Evolutionary conservation across 805 yeast genomes (phyloP), one percentile per base, ranked within the genome.

Genomic region (Ogataea ganodermae): DNA sequence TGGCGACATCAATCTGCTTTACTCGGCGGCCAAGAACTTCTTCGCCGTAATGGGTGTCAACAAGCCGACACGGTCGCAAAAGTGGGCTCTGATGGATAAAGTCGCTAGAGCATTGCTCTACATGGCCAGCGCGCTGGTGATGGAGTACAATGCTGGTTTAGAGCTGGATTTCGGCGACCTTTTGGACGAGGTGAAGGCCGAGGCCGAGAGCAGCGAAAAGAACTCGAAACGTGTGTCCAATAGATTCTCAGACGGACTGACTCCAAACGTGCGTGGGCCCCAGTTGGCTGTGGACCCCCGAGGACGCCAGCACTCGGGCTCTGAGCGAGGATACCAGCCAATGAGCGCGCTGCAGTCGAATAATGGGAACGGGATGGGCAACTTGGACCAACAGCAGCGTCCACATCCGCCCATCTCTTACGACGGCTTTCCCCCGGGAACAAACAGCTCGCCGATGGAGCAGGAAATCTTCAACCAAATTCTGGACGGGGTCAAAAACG

Each of bases 1-100:
- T n/a, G 36, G 44, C 7, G 69, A 67, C 48, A 44, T 67, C 9
- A 38, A 55, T n/a, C 46, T 60, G 33, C 36, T 68, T 48, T 46
- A 63, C 22, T 36, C 41, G 8, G 50, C 55, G 2, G 31, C 58
- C 6, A 50, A 38, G 12, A 26, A 48, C 9, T 61, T 54, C 46
- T 56, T 60, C 32, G 35, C 49, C 3, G 46, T 42, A 9, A 46
- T 46, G 46, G 38, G 48, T 4, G 20, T 16, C 7, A n/a, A 38
- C 24, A 23, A 35, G 26, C 30, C 32, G 7, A 14, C 40, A n/a
- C 18, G 32, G 13, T 33, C 24, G 20, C 22, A 44, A 20, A 52
- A 48, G 35, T 56, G 59, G 55, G 46, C 51, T 49, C 26, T 58
- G 20, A 42, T 57, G 40, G 53, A 55, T 22, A 49, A 50, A 2